A percentile compares a stretch with the other conserved stretches of the same genome.
Conservation (phyloP, 2,329 filamentous ascomycete species). For the Diplodia scrobiculata region DNA sequence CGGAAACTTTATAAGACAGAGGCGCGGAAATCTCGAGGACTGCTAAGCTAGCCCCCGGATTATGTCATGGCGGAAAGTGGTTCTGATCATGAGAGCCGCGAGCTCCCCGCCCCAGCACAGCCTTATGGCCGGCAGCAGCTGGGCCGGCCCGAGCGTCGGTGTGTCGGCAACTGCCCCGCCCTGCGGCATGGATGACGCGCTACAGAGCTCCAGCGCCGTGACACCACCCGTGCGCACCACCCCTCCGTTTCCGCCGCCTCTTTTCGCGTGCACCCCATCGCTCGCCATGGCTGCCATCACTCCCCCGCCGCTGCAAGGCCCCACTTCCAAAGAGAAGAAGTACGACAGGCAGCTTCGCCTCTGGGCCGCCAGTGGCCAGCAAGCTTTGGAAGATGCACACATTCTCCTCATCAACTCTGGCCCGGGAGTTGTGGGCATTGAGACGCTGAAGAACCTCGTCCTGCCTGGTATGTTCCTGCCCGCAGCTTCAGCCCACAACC, state of each 20-base stretch:
- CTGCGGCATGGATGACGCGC: constrained; percentile 16
- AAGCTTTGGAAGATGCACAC: constrained; percentile 84
- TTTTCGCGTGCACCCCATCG: background rate
- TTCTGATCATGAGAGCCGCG: constrained; percentile 5
- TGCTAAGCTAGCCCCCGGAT: background rate
- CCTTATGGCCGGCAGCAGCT: constrained; percentile 21
- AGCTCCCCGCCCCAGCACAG: constrained; percentile 7
- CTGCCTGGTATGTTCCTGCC: constrained; percentile 64
- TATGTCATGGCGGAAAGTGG: constrained; percentile 2
- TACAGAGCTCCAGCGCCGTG: constrained; percentile 19
- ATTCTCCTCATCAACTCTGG: constrained; percentile 89
- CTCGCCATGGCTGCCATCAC: constrained; percentile 41
- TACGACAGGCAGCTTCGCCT: constrained; percentile 94
- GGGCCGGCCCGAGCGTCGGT: constrained; percentile 28
- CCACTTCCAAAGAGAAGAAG: constrained; percentile 57
- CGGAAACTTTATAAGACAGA: background rate
- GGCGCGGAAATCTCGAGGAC: background rate
- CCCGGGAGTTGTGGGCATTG: constrained; percentile 81
- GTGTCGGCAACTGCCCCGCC: constrained; percentile 26
- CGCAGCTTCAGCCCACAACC: background rate
- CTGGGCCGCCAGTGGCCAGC: constrained; percentile 91
- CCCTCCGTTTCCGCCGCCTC: background rate
- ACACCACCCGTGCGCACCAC: constrained; percentile 5
- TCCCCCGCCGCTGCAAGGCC: constrained; percentile 47
- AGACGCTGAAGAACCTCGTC: constrained; percentile 96